Conservation (phyloP, 2,329 filamentous ascomycete species). For the Dactylellina haptotyla region DNA sequence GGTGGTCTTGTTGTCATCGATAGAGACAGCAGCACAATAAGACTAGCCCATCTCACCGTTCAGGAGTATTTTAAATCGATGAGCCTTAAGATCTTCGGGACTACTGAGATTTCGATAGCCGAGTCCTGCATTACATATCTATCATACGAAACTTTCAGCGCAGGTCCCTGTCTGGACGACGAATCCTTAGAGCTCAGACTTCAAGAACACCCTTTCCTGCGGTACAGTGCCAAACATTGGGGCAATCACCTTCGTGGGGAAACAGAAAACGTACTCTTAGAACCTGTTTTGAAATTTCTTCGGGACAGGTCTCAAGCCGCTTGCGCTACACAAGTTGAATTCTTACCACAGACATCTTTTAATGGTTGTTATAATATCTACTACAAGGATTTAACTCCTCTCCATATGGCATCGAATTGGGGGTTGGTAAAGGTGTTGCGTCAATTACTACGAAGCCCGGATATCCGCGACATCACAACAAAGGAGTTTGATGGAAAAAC, state of each 20-base stretch:
- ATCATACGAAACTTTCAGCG: slow-evolving; percentile 15
- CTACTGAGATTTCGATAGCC: slow-evolving; percentile 25
- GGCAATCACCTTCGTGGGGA: slow-evolving; percentile 37
- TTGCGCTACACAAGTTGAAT: slow-evolving; percentile 45
- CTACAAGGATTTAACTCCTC: slow-evolving; percentile 41
- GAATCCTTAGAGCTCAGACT: slow-evolving; percentile 24
- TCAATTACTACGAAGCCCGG: slow-evolving; percentile 8
- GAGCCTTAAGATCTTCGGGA: slow-evolving; percentile 16
- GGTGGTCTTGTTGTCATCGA: slow-evolving; percentile 38
- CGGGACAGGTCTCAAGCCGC: slow-evolving; percentile 53
- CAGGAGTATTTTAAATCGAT: slow-evolving; percentile 40
- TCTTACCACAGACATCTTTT: slow-evolving; percentile 52
- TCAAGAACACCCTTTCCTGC: slow-evolving; percentile 23
- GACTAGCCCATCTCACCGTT: slow-evolving; percentile 29
- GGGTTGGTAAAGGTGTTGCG: slow-evolving; percentile 14
- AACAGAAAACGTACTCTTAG: slow-evolving; percentile 30
- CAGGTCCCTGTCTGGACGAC: slow-evolving; percentile 25
- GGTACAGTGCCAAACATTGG: slow-evolving; percentile 39
- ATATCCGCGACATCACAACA: slow-evolving; percentile 6
- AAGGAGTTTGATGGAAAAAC: slow-evolving; percentile 49
- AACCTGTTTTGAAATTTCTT: slow-evolving; percentile 16
- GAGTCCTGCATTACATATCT: slow-evolving; percentile 41
- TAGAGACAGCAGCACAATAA: slow-evolving; percentile 24
- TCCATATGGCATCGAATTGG: slow-evolving; percentile 29
- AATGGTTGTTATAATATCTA: slow-evolving; percentile 53